phyloP scores from a whole-genome alignment of 176 grass and related monocot species.

The Carex pumila region DNA sequence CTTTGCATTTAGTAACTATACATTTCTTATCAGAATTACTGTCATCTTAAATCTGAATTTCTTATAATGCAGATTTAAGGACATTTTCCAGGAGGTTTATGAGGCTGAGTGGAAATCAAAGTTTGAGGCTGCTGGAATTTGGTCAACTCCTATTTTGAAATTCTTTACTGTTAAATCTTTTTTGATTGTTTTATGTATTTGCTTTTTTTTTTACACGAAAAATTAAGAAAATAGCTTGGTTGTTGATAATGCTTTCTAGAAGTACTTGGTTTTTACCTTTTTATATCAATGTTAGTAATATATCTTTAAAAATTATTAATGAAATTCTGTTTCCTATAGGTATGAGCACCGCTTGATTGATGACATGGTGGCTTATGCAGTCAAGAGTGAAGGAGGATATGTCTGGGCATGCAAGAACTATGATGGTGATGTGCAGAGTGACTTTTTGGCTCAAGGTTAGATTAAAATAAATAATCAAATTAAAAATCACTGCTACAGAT shows the following conservation, averaged over 20 bases:
- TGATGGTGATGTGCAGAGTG: slow-evolving; percentile 95
- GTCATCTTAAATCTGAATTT: slow-evolving; percentile 13
- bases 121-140: slow-evolving; percentile 82
- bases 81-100: slow-evolving; percentile 98
- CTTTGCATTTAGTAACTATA: background rate
- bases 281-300: background rate
- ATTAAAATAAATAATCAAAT: slow-evolving; percentile 13
- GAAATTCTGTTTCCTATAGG: slow-evolving; percentile 34
- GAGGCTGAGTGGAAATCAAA: slow-evolving; percentile 90
- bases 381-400: slow-evolving; percentile 91
- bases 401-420: slow-evolving; percentile 99
- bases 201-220: background rate
- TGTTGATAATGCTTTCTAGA: background rate
- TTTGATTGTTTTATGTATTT: background rate
- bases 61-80: slow-evolving; percentile 67
- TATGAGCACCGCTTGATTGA: slow-evolving; percentile 97
- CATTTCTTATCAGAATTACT: background rate
- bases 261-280: background rate
- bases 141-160: slow-evolving; percentile 30
- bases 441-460: slow-evolving; percentile 96
- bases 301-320: slow-evolving; percentile 4
- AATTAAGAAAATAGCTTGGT: background rate
- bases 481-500: background rate
- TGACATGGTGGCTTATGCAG: slow-evolving; percentile 98
- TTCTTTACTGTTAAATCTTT: background rate